Percentiles rank a stretch among this genome's conserved stretches.
Evolutionary conservation across 176 grass and related monocot genomes (phyloP).

Genomic region (Thinopyrum elongatum): DNA sequence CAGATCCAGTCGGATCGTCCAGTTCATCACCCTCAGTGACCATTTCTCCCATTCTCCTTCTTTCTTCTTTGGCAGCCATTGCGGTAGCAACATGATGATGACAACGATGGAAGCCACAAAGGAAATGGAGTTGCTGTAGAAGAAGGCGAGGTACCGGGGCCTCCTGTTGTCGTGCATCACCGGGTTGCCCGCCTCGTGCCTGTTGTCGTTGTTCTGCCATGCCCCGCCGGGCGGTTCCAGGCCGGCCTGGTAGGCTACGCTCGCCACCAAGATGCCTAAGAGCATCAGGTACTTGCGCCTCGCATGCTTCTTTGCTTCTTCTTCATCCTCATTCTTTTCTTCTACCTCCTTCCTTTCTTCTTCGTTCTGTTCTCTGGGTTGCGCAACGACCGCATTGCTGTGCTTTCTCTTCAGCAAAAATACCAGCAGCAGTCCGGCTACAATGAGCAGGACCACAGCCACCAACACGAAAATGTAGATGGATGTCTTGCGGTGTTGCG

Average conservation of each 20-base stretch:
- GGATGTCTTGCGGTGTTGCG: no score
- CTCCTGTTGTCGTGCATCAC: background rate
- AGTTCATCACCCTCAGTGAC: background rate
- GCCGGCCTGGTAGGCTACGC: slow-evolving; percentile 8
- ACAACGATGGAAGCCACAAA: slow-evolving; percentile 6
- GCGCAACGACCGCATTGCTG: background rate
- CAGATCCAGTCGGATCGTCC: no score
- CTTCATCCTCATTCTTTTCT: no score
- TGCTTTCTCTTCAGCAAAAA: no score
- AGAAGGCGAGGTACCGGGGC: background rate
- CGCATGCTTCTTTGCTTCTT: no score
- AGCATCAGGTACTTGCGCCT: slow-evolving; percentile 24
- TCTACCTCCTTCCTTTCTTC: background rate
- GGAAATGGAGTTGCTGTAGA: background rate
- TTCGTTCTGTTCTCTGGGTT: background rate
- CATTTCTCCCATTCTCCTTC: background rate
- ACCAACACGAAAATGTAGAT: no score
- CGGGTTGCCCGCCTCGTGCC: background rate
- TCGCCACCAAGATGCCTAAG: slow-evolving; percentile 20
- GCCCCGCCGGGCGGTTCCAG: background rate
- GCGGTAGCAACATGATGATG: background rate
- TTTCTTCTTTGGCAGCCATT: background rate
- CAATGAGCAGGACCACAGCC: no score
- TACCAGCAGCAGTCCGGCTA: no score
- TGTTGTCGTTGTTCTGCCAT: background rate